A percentile compares a stretch with the other conserved stretches of the same genome.
phyloP scores from a whole-genome alignment of 2,329 filamentous ascomycete species.

The Harringtonia aguacate region DNA sequence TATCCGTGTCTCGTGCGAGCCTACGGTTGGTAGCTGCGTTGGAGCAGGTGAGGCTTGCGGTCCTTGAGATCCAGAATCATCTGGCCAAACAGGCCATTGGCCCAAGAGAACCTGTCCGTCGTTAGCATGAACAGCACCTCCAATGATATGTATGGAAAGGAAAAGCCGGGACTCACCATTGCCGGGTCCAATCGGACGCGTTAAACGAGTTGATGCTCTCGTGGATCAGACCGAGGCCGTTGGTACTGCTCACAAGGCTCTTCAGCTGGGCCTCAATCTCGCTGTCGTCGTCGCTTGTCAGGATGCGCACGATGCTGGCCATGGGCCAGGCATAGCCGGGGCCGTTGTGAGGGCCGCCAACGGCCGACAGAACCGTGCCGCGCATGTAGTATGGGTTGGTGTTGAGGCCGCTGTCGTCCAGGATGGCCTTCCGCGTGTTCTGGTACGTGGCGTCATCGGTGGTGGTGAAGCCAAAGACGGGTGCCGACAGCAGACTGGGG shows the following conservation, averaged over 20 bases:
- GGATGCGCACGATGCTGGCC: constrained; percentile 67
- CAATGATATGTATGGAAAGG: neutral
- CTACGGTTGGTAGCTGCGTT: constrained; percentile 24
- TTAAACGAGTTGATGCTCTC: constrained; percentile 65
- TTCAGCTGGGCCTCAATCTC: constrained; percentile 61
- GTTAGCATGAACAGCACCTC: neutral
- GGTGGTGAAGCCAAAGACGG: constrained; percentile 50
- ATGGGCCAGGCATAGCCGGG: constrained; percentile 79
- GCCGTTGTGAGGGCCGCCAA: constrained; percentile 41
- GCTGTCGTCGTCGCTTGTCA: constrained; percentile 64
- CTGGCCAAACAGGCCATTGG: constrained; percentile 81
- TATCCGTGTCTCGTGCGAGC: too few species aligned
- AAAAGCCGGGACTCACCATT: constrained; percentile 29
- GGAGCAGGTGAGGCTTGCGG: constrained; percentile 48
- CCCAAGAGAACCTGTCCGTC: constrained; percentile 67
- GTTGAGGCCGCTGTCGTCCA: constrained; percentile 33
- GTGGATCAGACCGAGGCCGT: constrained; percentile 66
- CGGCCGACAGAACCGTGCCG: constrained; percentile 38
- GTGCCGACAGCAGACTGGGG: constrained; percentile 48
- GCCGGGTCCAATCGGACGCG: constrained; percentile 30
- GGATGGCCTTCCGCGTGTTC: constrained; percentile 63
- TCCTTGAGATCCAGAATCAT: constrained; percentile 65
- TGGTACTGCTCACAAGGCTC: constrained; percentile 57
- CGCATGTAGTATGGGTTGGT: constrained; percentile 62
- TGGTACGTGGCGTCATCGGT: constrained; percentile 53